Evolutionary conservation across 352 stramenopile genomes (phyloP).

Genomic region (Paralagenidium karlingii): DNA sequence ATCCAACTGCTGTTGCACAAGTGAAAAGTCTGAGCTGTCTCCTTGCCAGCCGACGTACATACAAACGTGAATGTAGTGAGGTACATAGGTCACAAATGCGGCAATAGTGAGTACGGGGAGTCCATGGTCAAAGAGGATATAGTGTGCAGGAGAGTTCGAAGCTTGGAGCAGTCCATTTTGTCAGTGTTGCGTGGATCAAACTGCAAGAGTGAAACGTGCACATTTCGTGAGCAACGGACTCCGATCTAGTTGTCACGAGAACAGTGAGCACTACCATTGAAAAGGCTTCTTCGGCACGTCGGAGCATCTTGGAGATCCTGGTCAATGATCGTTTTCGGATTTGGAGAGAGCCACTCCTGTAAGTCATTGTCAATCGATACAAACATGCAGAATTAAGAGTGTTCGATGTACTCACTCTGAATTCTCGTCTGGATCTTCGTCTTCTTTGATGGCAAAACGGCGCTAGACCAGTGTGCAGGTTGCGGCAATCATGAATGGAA

Average conservation of each 20-base stretch:
- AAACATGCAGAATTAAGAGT: too few relatives aligned
- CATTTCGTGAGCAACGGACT: too few relatives aligned
- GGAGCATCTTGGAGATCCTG: slow-evolving; percentile 37
- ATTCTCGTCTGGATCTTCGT: too few relatives aligned
- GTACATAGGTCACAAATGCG: too few relatives aligned
- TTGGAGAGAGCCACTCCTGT: too few relatives aligned
- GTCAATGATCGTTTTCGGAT: too few relatives aligned
- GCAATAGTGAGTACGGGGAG: too few relatives aligned
- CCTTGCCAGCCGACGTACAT: slow-evolving; percentile 34
- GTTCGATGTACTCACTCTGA: too few relatives aligned
- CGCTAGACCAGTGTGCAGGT: too few relatives aligned
- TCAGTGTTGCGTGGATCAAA: slow-evolving; percentile 23
- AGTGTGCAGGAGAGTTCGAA: slow-evolving; percentile 27
- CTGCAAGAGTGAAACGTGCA: slow-evolving; percentile 10
- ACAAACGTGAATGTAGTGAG: neutral
- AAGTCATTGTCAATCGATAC: too few relatives aligned
- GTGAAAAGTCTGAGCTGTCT: slow-evolving; percentile 16
- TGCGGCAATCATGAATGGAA: too few relatives aligned
- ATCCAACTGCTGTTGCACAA: slow-evolving; percentile 45
- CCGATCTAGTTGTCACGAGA: neutral
- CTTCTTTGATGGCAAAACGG: too few relatives aligned
- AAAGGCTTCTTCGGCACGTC: slow-evolving; percentile 38
- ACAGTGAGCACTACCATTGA: slow-evolving; percentile 9
- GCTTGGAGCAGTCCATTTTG: slow-evolving; percentile 25
- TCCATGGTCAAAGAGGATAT: slow-evolving; percentile 41